Base-by-base conservation (phyloP, 176 grass and related monocot species). In the Elaeis guineensis region DNA sequence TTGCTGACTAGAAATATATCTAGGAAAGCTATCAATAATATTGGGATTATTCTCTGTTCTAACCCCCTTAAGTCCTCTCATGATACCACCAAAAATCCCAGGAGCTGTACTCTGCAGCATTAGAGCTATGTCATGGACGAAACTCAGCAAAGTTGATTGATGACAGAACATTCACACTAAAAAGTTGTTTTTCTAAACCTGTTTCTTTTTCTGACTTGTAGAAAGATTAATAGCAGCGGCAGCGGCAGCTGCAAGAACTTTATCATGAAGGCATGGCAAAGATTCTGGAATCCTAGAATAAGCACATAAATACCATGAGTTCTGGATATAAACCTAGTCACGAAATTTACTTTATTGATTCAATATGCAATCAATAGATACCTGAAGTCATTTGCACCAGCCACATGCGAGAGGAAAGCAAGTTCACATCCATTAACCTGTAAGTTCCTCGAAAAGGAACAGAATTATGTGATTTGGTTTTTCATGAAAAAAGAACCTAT, bases 371-470 rank as follows among this genome's bases (percentile, higher is more conserved):
- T 58, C 77, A 28, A 21, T 16, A 55, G 22, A 63, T 72, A 97
- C 92, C 86, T 97, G 78, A 86, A 95, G 70, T 78, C 67, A 79
- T 90, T 85, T 65, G 82, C 84, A 54, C 79, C 73, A 20, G 77
- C 54, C 58, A 79, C 60, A 82, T 85, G 75, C 66, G 92, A 91
- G 21, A 97, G 77, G 59, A 90, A 74, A 49, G 72, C 83, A 59
- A 88, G 72, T 77, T 97, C 92, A 72, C 83, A 88, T 61, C 87
- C 92, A 75, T 80, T 90, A 56, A 90, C 80, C 92, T 97, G 57
- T 30, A 19, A 25, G 53, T 65, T 24, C 16, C 57, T 55, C 62
- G 9, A 28, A 44, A 63, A 35, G 55, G 59, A 61, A 78, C 22
- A 71, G 65, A 61, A 17, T 49, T 25, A 21, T 61, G 9, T 44